phyloP scores from a whole-genome alignment of 805 yeast genomes.

The Metschnikowia baotianmanensis region DNA sequence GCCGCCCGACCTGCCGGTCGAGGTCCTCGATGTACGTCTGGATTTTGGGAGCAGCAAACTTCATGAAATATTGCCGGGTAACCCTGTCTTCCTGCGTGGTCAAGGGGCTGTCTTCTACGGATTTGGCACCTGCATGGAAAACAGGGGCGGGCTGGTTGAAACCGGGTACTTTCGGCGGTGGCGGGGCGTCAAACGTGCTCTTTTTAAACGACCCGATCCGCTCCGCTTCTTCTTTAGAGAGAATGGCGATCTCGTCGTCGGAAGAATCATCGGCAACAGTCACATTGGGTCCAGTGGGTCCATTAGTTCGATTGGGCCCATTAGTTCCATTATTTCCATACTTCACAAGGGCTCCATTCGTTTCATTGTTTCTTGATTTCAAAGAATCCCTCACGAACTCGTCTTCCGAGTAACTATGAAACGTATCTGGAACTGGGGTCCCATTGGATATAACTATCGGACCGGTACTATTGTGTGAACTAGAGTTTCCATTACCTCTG shows the following conservation, averaged over 20 bases:
- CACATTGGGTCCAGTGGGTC: no score
- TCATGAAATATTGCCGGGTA: slow-evolving; percentile 11
- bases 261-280: slow-evolving; percentile 5
- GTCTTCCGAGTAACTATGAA: neutral
- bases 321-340: no score
- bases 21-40: slow-evolving; percentile 11
- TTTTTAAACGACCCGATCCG: slow-evolving; percentile 24
- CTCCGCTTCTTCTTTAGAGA: slow-evolving; percentile 32
- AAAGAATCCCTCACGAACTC: neutral
- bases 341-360: no score
- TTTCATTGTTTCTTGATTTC: no score
- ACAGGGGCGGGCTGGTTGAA: no score
- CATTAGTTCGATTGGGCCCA: no score
- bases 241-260: slow-evolving; percentile 28
- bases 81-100: slow-evolving; percentile 5
- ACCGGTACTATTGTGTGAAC: no score
- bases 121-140: slow-evolving; percentile 24
- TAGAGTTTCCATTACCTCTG: no score
- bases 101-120: neutral
- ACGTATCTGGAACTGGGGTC: no score
- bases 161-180: no score
- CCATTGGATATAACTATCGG: no score
- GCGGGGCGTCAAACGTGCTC: slow-evolving; percentile 19
- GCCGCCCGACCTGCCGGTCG: slow-evolving; percentile 8
- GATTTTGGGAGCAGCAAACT: slow-evolving; percentile 10